Conservation (phyloP, 441 rosid genomes). For the Croton laevigatus region DNA sequence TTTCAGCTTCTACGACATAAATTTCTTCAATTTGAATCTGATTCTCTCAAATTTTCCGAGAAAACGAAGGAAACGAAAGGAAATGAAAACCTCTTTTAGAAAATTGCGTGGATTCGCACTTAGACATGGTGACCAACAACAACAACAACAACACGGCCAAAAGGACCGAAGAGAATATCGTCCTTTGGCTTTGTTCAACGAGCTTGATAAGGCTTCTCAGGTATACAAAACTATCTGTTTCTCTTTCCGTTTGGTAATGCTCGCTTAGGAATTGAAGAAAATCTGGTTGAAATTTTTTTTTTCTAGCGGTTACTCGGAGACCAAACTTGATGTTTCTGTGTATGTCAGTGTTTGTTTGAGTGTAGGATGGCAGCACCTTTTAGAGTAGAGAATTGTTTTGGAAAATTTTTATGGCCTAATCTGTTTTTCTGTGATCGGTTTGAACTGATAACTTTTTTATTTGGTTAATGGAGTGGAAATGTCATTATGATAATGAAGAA, state of each 20-base stretch:
- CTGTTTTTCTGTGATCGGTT: background rate
- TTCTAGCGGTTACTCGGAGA: background rate
- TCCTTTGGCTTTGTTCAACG: constrained; percentile 50
- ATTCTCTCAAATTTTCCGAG: background rate
- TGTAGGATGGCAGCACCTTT: background rate
- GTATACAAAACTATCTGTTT: constrained; percentile 24
- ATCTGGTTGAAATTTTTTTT: background rate
- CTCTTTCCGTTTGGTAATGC: background rate
- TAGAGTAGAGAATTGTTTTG: background rate
- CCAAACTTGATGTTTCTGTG: background rate
- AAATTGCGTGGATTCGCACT: constrained; percentile 57
- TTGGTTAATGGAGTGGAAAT: background rate
- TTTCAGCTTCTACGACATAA: background rate
- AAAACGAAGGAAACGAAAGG: background rate
- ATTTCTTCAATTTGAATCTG: background rate
- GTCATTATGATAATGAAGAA: background rate
- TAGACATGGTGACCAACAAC: constrained; percentile 34
- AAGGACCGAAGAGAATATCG: constrained; percentile 47
- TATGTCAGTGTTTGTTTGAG: background rate
- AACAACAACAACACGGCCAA: background rate
- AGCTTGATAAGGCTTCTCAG: constrained; percentile 74
- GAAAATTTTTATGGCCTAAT: background rate
- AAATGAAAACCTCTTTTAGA: constrained; percentile 75
- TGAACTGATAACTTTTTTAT: background rate
- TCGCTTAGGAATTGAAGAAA: background rate